Evolutionary conservation across 1,139 yeast genomes (phyloP).

Genomic region (Eremothecium coryli): DNA sequence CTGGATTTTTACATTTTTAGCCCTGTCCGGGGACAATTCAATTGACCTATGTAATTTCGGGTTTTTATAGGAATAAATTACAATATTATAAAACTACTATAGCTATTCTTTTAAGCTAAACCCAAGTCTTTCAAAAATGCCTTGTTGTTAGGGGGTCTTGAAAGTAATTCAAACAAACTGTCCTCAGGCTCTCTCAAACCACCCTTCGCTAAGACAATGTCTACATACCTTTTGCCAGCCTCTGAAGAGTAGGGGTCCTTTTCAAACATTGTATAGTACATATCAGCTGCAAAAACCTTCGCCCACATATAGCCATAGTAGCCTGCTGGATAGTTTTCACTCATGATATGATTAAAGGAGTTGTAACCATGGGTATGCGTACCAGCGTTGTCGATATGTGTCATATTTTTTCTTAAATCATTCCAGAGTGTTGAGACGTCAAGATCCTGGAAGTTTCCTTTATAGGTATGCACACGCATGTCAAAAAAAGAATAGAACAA

Average conservation of each 20-base stretch:
- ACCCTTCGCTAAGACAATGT: constrained; percentile 59
- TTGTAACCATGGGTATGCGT: constrained; percentile 55
- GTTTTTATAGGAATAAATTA: too few species aligned
- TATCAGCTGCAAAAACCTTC: constrained; percentile 76
- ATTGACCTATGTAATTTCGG: too few species aligned
- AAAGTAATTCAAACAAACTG: constrained; percentile 55
- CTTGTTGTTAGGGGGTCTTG: constrained; percentile 62
- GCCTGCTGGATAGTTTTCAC: constrained; percentile 80
- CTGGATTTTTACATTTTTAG: constrained; percentile 13
- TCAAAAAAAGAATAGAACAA: constrained; percentile 72
- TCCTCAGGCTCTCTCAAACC: constrained; percentile 64
- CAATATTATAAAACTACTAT: constrained; percentile 1
- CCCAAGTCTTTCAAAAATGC: constrained; percentile 66
- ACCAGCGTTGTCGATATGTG: constrained; percentile 49
- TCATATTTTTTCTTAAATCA: constrained; percentile 46
- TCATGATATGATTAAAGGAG: constrained; percentile 67
- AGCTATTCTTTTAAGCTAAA: constrained; percentile 4
- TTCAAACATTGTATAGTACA: constrained; percentile 64
- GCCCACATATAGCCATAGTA: constrained; percentile 85
- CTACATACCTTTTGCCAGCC: constrained; percentile 60
- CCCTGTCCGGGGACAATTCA: constrained; percentile 7
- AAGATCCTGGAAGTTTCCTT: constrained; percentile 32
- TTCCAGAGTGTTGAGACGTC: constrained; percentile 57
- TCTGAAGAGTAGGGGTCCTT: constrained; percentile 54
- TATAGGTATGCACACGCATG: constrained; percentile 54